Conservation (phyloP, 768 basidiomycete species). For the Termitomyces sp. region DNA sequence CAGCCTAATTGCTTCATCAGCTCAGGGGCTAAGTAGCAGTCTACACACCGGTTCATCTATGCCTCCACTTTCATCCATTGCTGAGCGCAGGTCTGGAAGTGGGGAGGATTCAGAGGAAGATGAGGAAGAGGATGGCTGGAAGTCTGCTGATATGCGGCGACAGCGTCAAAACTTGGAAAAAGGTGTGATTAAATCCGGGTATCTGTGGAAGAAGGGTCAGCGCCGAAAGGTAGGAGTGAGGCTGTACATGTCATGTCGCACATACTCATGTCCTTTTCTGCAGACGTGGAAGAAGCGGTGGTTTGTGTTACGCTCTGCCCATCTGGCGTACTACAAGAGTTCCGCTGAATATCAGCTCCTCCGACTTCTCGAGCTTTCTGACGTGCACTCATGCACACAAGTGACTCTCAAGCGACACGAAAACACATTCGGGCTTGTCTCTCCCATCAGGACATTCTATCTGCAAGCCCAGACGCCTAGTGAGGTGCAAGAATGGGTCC, state of each 20-base stretch:
- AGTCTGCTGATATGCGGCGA: constrained; percentile 41
- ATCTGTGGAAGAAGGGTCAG: constrained; percentile 98
- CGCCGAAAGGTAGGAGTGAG: constrained; percentile 75
- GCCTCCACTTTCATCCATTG: constrained; percentile 71
- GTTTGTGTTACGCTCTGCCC: constrained; percentile 92
- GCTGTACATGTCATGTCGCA: background rate
- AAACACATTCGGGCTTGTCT: constrained; percentile 90
- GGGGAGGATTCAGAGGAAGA: constrained; percentile 83
- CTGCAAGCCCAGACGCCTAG: constrained; percentile 69
- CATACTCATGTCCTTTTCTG: constrained; percentile 6
- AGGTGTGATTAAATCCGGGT: constrained; percentile 84
- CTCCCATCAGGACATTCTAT: constrained; percentile 86
- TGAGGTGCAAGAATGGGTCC: constrained; percentile 85
- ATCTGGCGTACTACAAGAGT: constrained; percentile 96
- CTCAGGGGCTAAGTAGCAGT: constrained; percentile 22
- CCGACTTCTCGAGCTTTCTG: constrained; percentile 79
- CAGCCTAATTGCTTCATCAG: constrained; percentile 42
- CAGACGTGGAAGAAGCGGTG: constrained; percentile 99
- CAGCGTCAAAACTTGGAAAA: constrained; percentile 51
- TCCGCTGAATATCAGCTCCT: constrained; percentile 92
- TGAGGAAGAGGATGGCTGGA: constrained; percentile 66
- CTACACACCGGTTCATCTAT: constrained; percentile 31
- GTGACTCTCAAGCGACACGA: constrained; percentile 87
- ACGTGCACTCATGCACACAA: constrained; percentile 86
- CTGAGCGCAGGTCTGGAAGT: constrained; percentile 65